phyloP scores from a whole-genome alignment of 1,284 basidiomycete genomes.

The Leccinum pachyderme region DNA sequence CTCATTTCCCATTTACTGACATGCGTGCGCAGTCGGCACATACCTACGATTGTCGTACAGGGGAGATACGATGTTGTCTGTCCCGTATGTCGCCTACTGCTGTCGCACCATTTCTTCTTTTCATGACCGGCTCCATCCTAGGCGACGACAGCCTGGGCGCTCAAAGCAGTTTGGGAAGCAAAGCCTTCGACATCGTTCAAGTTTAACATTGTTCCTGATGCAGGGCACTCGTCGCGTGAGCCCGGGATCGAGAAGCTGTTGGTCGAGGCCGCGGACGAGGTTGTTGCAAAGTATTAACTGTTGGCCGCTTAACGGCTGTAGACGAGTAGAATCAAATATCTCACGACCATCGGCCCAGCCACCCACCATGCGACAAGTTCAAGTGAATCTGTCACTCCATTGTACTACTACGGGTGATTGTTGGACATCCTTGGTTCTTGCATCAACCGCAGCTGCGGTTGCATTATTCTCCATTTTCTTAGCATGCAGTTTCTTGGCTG shows the following conservation, averaged over 20 bases:
- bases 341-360: background rate
- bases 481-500: conserved; percentile 1
- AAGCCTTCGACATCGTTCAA: conserved; percentile 39
- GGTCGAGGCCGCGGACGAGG: conserved; percentile 52
- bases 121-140: conserved; percentile 26
- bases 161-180: conserved; percentile 86
- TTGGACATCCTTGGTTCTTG: conserved; percentile 6
- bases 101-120: background rate
- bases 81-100: conserved; percentile 46
- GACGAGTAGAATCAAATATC: background rate
- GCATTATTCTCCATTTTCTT: conserved; percentile 11
- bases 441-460: conserved; percentile 1
- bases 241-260: conserved; percentile 70
- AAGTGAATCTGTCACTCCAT: background rate
- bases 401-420: background rate
- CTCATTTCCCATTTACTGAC: conserved; percentile 12
- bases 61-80: conserved; percentile 84
- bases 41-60: conserved; percentile 84
- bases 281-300: conserved; percentile 26
- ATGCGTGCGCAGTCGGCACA: conserved; percentile 63
- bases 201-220: conserved; percentile 82
- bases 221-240: conserved; percentile 88
- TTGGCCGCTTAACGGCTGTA: background rate
- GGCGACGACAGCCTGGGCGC: conserved; percentile 76
- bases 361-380: background rate